Conservation (phyloP, 1,284 basidiomycete genomes). For the Taiwanofungus camphoratus region DNA sequence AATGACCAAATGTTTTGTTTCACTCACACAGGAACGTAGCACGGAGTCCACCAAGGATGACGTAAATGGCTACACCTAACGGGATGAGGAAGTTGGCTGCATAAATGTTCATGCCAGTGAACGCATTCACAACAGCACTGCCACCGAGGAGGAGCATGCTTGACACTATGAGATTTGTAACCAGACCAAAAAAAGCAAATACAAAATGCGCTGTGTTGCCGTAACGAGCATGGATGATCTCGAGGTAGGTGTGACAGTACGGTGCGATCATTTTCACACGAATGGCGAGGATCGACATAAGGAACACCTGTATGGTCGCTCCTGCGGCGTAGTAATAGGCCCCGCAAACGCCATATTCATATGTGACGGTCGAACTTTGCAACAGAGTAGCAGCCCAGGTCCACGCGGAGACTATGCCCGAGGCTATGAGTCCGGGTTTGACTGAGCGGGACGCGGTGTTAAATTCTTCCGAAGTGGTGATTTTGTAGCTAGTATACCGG, state of each 20-base stretch:
- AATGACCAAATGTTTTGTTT: slow-evolving; percentile 6
- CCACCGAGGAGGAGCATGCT: slow-evolving; percentile 21
- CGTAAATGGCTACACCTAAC: slow-evolving; percentile 16
- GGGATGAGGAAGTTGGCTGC: slow-evolving; percentile 24
- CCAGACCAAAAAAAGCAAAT: slow-evolving; percentile 25
- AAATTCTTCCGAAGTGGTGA: slow-evolving; percentile 36
- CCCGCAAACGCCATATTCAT: slow-evolving; percentile 30
- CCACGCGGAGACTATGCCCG: slow-evolving; percentile 44
- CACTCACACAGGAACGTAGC: slow-evolving; percentile 10
- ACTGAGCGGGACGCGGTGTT: slow-evolving; percentile 37
- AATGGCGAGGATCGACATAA: slow-evolving; percentile 36
- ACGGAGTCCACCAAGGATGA: slow-evolving; percentile 14
- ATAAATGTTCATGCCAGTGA: slow-evolving; percentile 41
- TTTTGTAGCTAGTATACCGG: slow-evolving; percentile 15
- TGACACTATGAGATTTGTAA: slow-evolving; percentile 2
- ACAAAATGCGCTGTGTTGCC: slow-evolving; percentile 2
- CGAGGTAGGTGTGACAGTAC: slow-evolving; percentile 16
- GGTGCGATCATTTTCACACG: slow-evolving; percentile 17
- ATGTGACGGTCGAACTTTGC: slow-evolving; percentile 33
- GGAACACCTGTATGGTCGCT: slow-evolving; percentile 33
- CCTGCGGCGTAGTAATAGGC: slow-evolving; percentile 16
- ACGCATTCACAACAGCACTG: slow-evolving; percentile 34
- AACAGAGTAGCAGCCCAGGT: slow-evolving; percentile 30
- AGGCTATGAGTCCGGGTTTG: slow-evolving; percentile 50
- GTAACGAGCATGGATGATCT: slow-evolving; percentile 12